Evolutionary conservation across 352 stramenopile genomes (phyloP).

Genomic region (Phytophthora uliginosa): DNA sequence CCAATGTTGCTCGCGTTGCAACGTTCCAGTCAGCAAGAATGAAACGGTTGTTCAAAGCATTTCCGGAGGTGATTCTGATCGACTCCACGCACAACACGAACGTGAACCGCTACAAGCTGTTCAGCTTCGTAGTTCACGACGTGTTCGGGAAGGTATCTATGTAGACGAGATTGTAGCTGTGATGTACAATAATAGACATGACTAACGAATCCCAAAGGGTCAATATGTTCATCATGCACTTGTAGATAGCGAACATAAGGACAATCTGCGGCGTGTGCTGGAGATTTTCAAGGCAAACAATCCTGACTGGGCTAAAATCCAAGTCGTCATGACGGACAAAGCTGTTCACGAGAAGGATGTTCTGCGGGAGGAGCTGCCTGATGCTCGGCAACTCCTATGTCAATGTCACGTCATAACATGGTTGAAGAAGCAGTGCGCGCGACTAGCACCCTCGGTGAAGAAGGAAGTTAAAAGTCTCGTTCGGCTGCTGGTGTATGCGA

Average conservation of each 20-base stretch:
- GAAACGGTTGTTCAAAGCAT: conserved; percentile 10
- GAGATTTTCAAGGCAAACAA: conserved; percentile 26
- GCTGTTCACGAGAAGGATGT: conserved; percentile 15
- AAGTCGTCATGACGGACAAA: conserved; percentile 14
- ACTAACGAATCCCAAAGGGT: not conserved
- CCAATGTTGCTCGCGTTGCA: not conserved
- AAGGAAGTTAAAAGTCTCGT: conserved; percentile 1
- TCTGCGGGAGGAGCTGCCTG: not conserved
- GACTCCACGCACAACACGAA: conserved; percentile 26
- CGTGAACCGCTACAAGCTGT: conserved; percentile 24
- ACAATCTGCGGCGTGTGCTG: conserved; percentile 2
- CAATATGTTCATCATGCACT: conserved; percentile 26
- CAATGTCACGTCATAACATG: conserved; percentile 19
- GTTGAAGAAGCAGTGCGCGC: conserved; percentile 1
- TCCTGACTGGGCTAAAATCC: not conserved
- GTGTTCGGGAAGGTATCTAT: conserved; percentile 9
- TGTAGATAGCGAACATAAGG: conserved; percentile 19
- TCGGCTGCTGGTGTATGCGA: conserved; percentile 4
- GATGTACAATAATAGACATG: conserved; percentile 3
- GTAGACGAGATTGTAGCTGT: not conserved
- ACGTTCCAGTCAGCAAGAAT: conserved; percentile 18
- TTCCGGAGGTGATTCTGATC: conserved; percentile 13
- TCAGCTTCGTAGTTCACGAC: conserved; percentile 22
- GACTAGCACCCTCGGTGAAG: not conserved
- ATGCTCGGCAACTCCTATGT: conserved; percentile 15